Conservation (phyloP, 805 yeast genomes). For the Jamesozyma spencerorum region DNA sequence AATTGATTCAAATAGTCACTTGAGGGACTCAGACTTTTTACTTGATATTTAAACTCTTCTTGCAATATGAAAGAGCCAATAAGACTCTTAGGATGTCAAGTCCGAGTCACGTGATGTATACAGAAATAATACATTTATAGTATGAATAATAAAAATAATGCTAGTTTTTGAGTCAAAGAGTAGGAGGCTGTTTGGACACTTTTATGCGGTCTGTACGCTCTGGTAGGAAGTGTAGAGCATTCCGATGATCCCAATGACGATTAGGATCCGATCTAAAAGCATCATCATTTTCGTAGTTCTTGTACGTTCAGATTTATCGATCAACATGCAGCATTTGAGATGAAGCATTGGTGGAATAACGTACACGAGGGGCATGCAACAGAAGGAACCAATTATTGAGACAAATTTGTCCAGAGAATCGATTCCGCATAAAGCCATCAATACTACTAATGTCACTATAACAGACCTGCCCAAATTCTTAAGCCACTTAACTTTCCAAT, state of each 20-base stretch:
- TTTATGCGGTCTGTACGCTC: constrained; percentile 29
- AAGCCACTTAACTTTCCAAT: constrained; percentile 49
- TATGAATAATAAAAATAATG: no score
- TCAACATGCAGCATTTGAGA: constrained; percentile 40
- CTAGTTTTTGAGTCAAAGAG: no score
- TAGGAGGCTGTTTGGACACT: no score
- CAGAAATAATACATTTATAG: no score
- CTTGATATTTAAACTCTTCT: no score
- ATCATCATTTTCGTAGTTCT: constrained; percentile 25
- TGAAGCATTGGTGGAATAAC: constrained; percentile 80
- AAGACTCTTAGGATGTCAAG: no score
- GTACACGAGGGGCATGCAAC: constrained; percentile 78
- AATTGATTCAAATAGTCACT: no score
- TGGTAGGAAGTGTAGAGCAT: constrained; percentile 63
- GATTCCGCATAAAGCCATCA: constrained; percentile 59
- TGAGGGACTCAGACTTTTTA: no score
- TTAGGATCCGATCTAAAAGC: constrained; percentile 39
- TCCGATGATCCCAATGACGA: constrained; percentile 48
- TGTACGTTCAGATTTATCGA: constrained; percentile 8
- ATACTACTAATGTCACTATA: constrained; percentile 46
- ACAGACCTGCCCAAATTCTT: constrained; percentile 50
- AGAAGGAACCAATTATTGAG: constrained; percentile 74
- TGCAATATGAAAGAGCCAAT: no score
- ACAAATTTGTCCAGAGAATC: constrained; percentile 63
- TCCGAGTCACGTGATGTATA: no score